Percentiles rank a stretch among this genome's conserved stretches.
Conservation (phyloP, 2,329 filamentous ascomycete genomes). For the Arthrobotrys megalospora region DNA sequence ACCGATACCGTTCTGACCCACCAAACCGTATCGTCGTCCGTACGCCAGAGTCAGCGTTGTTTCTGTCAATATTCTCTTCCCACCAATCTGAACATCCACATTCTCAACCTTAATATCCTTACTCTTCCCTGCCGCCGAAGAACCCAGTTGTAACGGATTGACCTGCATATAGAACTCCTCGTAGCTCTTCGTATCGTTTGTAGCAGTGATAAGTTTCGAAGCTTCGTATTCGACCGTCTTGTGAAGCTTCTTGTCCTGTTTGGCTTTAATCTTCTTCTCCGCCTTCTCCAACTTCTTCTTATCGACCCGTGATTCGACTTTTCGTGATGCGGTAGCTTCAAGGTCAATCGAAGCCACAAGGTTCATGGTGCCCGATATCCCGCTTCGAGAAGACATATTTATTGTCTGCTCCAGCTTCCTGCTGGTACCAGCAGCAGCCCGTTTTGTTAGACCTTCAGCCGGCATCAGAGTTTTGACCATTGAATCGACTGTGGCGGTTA, state of each 20-base stretch:
- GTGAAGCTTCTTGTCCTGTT: conserved; percentile 98
- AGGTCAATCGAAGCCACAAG: conserved; percentile 90
- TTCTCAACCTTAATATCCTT: conserved; percentile 99
- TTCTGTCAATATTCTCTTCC: conserved; percentile 88
- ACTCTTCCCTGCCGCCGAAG: conserved; percentile 82
- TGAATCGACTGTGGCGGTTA: conserved; percentile 87
- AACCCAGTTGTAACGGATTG: conserved; percentile 91
- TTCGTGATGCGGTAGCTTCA: conserved; percentile 90
- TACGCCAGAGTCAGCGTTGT: conserved; percentile 92
- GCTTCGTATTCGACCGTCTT: conserved; percentile 99
- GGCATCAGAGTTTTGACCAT: conserved; percentile 84
- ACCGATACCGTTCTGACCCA: conserved; percentile 99
- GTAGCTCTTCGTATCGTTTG: conserved; percentile 88
- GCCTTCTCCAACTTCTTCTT: conserved; percentile 99
- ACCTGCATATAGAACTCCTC: conserved; percentile 99
- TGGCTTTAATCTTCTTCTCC: conserved; percentile 95
- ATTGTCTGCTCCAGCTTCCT: conserved; percentile 93
- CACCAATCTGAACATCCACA: conserved; percentile 93
- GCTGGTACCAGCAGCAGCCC: conserved; percentile 78
- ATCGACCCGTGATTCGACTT: conserved; percentile 97
- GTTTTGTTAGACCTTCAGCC: conserved; percentile 71
- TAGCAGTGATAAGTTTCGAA: conserved; percentile 86
- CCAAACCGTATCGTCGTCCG: conserved; percentile 93
- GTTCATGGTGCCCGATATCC: conserved; percentile 95
- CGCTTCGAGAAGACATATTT: conserved; percentile 92